Base-by-base conservation (phyloP, 441 rosid species). In the Eruca vesicaria region DNA sequence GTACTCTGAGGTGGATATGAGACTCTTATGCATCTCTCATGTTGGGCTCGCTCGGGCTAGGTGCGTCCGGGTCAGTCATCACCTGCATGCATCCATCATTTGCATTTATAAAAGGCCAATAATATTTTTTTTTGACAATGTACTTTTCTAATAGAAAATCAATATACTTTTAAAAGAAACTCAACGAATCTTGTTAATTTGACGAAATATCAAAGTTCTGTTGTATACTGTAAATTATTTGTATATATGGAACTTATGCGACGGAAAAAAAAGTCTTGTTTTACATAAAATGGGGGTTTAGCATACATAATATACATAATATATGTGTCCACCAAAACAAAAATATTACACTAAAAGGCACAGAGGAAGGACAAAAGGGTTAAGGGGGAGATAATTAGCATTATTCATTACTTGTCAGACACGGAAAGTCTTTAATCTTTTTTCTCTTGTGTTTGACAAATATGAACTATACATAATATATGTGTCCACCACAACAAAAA, bases 351-450 rank as follows among this genome's bases (percentile, higher is more conserved):
- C n/a, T n/a, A 45, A 79, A 68, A 65, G 68, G 68, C 43, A 74
- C 26, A 52, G 19, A 52, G 26, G 57, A 26, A 26, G 29, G 29
- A 26, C 29, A 26, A 26, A 26, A 26, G 56, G 21, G 12, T 19
- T 50, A 5, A 18, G 57, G 26, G 57, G 57, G 19, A 52, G 57
- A 52, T 21, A 56, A 67, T 57, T 35, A 62, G 69, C 72, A 70
- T 5, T 23, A 18, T 79, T 73, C 74, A 80, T 85, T 86, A 79
- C 78, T 84, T 85, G 57, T 2, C 14, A 52, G 6, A 52, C 23
- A 52, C 85, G 90, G 73, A 82, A 85, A 63, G 67, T n/a, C n/a
- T n/a, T n/a, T n/a, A n/a, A n/a, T 52, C 60, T 31, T 38, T 26
- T 10, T 20, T 5, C n/a, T n/a, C n/a, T n/a, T n/a, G n/a, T n/a